Base-by-base conservation (phyloP, 768 basidiomycete genomes). In the Butyriboletus loyo region DNA sequence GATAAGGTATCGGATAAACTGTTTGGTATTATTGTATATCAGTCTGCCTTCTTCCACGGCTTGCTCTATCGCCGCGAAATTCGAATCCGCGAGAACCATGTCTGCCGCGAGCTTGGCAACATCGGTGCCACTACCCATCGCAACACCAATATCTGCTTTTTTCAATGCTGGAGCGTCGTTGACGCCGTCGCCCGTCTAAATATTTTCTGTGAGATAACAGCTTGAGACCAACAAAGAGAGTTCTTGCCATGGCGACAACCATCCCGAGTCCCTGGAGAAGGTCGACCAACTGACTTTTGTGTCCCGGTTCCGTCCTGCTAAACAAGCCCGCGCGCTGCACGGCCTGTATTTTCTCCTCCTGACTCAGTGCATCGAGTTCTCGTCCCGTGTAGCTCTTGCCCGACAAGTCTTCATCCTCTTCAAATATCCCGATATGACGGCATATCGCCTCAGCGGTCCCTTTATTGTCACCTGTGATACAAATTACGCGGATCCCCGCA, bases 1-100 rank as follows among this genome's bases (percentile, higher is more conserved):
- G 73, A 92, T 98, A 66, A 99, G 86, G 75, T 98, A 99, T 63
- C 96, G 88, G 72, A 99, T 98, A 72, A 99, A 99, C 69, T 98
- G 96, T 75, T 99, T 99, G 40, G 95, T 98, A 74, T 99, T 99
- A 75, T 98, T 98, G 73, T 98, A 98, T 65, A 98, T 99, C 52
- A 96, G 79, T 71, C 96, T 78, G 61, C 96, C 96, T 74, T 99
- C 96, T 71, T 98, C 96, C 40, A 99, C 94, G 8, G 96, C 96
- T 61, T 85, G 77, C 70, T 97, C 95, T 71, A 99, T 98, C 7
- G 94, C 95, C 11, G 93, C 87, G 71, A 99, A 99, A 76, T 98
- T 98, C 43, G 94, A 94, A 69, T 96, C 94, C 6, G 92, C 89
- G 46, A 95, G 82, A 28, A 99, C 94, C 93, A 99, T 96, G 71